Evolutionary conservation across 2,329 filamentous ascomycete species (phyloP), one percentile per base, ranked within the genome.

Genomic region (Fusarium abutilonis): DNA sequence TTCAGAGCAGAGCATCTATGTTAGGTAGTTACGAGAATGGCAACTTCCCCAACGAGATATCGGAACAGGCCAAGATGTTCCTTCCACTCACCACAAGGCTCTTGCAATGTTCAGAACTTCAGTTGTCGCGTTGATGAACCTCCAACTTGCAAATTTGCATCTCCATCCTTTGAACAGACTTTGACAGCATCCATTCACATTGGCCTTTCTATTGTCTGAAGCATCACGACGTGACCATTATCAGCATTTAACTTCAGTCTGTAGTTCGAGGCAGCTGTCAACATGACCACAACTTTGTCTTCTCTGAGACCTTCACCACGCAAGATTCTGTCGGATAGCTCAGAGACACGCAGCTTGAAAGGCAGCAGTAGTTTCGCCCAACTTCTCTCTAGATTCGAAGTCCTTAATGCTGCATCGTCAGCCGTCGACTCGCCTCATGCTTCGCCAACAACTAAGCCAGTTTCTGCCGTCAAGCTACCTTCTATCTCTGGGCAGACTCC

Each of bases 301-400:
- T 43, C 60, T 21, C 35, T 41, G 23, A 41, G 39, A 32, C 26
- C 42, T n/a, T 51, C 58, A 13, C 52, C 60, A 4, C 53, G 46
- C 28, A 63, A 57, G 14, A 50, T 51, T 19, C 47, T 46, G n/a
- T 50, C 48, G 11, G 43, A 62, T 14, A 39, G 32, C 19, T 52
- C 49, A 32, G 56, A 42, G 2, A 26, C 43, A 21, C 63, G 38
- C 11, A 47, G 49, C 17, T 43, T 54, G 17, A 17, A 45, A 17
- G 42, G 52, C 4, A 59, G 52, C 4, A 59, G 61, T 11, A 66
- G 51, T 10, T 55, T 77, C 21, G 70, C 75, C 32, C 69, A 73
- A 26, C 70, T 77, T 14, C 69, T 77, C 1, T 74, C 73, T n/a
- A 76, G 72, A 38, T 77, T 76, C 34, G 75, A 77, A 58, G 57